phyloP scores from a whole-genome alignment of 768 basidiomycete species.

The Suillus americanus region DNA sequence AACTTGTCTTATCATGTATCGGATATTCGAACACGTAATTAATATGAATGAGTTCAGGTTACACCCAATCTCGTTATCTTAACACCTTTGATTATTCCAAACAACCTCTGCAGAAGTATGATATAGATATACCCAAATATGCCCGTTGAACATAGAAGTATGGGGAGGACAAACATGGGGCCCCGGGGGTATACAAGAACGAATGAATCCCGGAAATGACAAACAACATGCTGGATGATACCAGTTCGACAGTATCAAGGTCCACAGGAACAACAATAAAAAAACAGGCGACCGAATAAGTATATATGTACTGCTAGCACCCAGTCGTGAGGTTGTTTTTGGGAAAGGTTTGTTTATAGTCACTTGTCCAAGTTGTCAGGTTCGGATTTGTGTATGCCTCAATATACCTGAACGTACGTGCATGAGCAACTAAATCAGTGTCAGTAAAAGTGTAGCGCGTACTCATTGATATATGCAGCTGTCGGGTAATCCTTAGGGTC shows the following conservation, averaged over 20 bases:
- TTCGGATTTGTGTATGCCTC: conserved; percentile 85
- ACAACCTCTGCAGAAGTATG: conserved; percentile 2
- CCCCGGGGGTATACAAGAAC: conserved; percentile 13
- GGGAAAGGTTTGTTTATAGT: conserved; percentile 66
- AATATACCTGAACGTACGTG: conserved; percentile 36
- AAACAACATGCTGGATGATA: conserved; percentile 16
- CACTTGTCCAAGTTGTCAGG: conserved; percentile 70
- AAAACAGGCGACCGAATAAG: neutral
- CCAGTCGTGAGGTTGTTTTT: conserved; percentile 61
- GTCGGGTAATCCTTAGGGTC: conserved; percentile 82
- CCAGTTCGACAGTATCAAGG: conserved; percentile 1
- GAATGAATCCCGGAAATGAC: conserved; percentile 19
- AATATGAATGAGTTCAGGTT: neutral
- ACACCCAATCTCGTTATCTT: neutral
- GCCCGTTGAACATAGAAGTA: conserved; percentile 13
- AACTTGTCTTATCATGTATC: conserved; percentile 11
- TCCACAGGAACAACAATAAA: conserved; percentile 9
- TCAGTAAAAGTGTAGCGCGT: conserved; percentile 26
- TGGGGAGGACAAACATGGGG: conserved; percentile 3
- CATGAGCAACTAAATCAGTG: conserved; percentile 6
- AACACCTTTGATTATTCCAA: conserved; percentile 1
- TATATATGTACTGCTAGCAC: conserved; percentile 39
- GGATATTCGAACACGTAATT: neutral
- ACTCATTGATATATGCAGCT: conserved; percentile 74
- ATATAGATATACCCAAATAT: conserved; percentile 4